These are phyloP conservation scores for Aspergillus sp. DNA, from an alignment of 2,329 filamentous ascomycete genomes.

Conservation along the genomic window DNA sequence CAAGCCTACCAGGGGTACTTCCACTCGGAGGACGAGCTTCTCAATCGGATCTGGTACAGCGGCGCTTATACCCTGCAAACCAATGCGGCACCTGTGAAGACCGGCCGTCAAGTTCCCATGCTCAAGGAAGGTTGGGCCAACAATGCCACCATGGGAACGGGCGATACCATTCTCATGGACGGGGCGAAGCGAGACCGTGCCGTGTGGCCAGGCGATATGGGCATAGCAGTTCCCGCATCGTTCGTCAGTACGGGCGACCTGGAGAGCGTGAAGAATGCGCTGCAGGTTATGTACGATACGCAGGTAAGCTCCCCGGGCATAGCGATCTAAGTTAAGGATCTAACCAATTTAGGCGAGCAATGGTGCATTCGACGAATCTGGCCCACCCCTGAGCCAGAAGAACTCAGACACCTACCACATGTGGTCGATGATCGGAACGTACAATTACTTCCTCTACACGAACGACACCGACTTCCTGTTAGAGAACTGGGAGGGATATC, in stretches of 20 bases:
- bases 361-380: slow-evolving; percentile 37
- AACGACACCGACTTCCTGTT: slow-evolving; percentile 52
- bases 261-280: slow-evolving; percentile 48
- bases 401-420: slow-evolving; percentile 42
- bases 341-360: slow-evolving; percentile 24
- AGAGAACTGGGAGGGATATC: slow-evolving; percentile 51
- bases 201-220: slow-evolving; percentile 53
- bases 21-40: slow-evolving; percentile 49
- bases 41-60: slow-evolving; percentile 60
- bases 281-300: slow-evolving; percentile 50
- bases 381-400: slow-evolving; percentile 35
- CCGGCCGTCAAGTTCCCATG: slow-evolving; percentile 36
- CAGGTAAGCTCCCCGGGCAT: slow-evolving; percentile 26
- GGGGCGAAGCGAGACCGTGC: slow-evolving; percentile 45
- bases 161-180: slow-evolving; percentile 45
- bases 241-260: slow-evolving; percentile 47
- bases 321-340: background rate
- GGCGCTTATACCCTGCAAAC: slow-evolving; percentile 56
- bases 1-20: slow-evolving; percentile 56
- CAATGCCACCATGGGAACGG: slow-evolving; percentile 40
- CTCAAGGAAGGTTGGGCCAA: slow-evolving; percentile 39
- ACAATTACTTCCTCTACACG: slow-evolving; percentile 59
- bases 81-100: slow-evolving; percentile 40
- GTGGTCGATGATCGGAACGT: slow-evolving; percentile 58
- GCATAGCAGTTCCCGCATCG: slow-evolving; percentile 47